A percentile compares a stretch with the other conserved stretches of the same genome.
phyloP scores from a whole-genome alignment of 2,329 filamentous ascomycete genomes.

The Aspergillus floridensis region DNA sequence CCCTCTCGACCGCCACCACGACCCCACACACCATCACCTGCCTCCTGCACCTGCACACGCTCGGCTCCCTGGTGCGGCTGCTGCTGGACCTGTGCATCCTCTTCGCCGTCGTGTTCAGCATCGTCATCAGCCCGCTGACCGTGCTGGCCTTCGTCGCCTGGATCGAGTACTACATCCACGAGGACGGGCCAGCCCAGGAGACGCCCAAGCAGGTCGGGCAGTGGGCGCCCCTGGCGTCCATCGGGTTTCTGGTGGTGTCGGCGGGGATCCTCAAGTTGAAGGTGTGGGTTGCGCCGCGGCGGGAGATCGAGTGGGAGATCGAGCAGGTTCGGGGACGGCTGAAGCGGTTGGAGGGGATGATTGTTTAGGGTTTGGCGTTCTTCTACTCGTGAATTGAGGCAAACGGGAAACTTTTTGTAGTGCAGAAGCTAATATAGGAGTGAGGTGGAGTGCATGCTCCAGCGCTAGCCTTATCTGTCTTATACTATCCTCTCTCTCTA shows the following conservation, averaged over 20 bases:
- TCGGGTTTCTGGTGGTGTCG: slow-evolving; percentile 30
- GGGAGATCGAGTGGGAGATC: slow-evolving; percentile 32
- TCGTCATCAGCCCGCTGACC: slow-evolving; percentile 31
- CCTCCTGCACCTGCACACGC: slow-evolving; percentile 10
- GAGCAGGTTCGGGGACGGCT: slow-evolving; percentile 14
- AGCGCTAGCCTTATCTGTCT: too few relatives aligned
- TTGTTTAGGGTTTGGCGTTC: background rate
- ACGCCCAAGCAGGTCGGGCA: slow-evolving; percentile 32
- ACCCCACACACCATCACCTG: background rate
- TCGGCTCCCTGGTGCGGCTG: slow-evolving; percentile 14
- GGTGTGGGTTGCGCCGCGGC: slow-evolving; percentile 24
- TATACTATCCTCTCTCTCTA: too few relatives aligned
- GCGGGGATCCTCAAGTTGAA: slow-evolving; percentile 27
- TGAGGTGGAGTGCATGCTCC: too few relatives aligned
- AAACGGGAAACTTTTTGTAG: too few relatives aligned
- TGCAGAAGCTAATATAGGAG: too few relatives aligned
- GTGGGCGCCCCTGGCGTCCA: slow-evolving; percentile 28
- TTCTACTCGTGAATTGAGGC: too few relatives aligned
- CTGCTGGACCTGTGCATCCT: slow-evolving; percentile 18
- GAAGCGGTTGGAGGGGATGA: background rate
- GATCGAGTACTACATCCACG: slow-evolving; percentile 33
- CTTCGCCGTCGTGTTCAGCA: slow-evolving; percentile 24
- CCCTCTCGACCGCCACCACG: background rate
- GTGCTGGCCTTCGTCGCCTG: slow-evolving; percentile 32
- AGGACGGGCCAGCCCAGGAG: slow-evolving; percentile 30